Evolutionary conservation across 495 filamentous ascomycete species (phyloP), one percentile per base, ranked within the genome.

Genomic region (Xylaria venustula): DNA sequence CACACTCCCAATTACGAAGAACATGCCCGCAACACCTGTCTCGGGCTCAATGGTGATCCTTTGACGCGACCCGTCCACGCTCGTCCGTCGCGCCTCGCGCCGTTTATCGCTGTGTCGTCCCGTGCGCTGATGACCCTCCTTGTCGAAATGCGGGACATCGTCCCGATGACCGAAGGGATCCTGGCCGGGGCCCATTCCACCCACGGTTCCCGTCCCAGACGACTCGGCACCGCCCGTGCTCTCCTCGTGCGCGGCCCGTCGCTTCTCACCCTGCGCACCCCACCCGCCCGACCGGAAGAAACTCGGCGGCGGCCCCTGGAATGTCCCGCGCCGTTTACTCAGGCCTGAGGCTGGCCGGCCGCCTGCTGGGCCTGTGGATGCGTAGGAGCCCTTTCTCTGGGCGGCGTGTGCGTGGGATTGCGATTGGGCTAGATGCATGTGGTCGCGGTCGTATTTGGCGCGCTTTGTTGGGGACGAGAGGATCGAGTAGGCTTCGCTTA

Each of bases 221-320:
- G 73, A 71, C 51, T 79, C 75, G 54, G 76, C 76, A 17, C 68
- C 58, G 52, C 72, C 71, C 23, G 77, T 74, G 42, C 70, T 73
- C 58, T 71, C 66, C 55, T 76, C 74, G 59, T 81, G 78, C 58
- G 77, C 79, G 22, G 71, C 60, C 47, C 69, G 48, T 54, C 86
- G 61, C 73, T 86, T 84, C 46, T 76, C 71, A 14, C 66, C 58
- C 42, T 85, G 79, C 32, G 73, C 61, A 20, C 83, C 86, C 83
- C 87, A 91, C 3, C 91, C 92, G 1, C 91, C 93, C 54, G 81
- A 85, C 17, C 84, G 80, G 71, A 88, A 96, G 73, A 97, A 98
- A 62, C 85, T 89, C 0, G 94, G 93, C 57, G 94, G 93, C 8
- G 94, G 93, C 0, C 94, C 94, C 1, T 80, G 82, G 74, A 93